These are phyloP conservation scores for Leccinum longicurvipes DNA, from an alignment of 768 basidiomycete genomes.

Conservation along the genomic window DNA sequence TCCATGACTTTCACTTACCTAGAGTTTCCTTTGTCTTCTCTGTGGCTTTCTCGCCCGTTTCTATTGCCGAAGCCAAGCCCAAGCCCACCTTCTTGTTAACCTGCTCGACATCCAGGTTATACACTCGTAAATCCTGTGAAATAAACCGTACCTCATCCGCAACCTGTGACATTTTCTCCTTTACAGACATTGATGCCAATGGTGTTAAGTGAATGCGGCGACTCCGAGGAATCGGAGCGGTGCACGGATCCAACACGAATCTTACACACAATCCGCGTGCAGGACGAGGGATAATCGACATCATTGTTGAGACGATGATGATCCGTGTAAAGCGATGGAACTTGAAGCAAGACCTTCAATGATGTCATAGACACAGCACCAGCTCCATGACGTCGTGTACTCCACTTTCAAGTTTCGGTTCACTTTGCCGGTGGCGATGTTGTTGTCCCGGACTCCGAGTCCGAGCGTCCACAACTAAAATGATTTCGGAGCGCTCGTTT, in stretches of 20 bases:
- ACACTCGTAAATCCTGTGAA: background rate
- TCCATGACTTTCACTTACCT: slow-evolving; percentile 17
- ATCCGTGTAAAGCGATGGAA: background rate
- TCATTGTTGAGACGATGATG: background rate
- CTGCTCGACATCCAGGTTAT: slow-evolving; percentile 15
- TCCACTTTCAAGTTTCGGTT: background rate
- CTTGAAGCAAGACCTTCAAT: background rate
- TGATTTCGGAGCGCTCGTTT: background rate
- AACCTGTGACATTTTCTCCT: slow-evolving; percentile 39
- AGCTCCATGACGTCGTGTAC: slow-evolving; percentile 1
- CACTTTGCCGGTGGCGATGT: background rate
- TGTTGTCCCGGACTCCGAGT: no score
- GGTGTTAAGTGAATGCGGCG: slow-evolving; percentile 32
- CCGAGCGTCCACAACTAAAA: no score
- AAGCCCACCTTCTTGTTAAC: slow-evolving; percentile 40
- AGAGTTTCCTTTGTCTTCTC: slow-evolving; percentile 37
- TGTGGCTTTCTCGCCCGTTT: slow-evolving; percentile 39
- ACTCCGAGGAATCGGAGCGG: no score
- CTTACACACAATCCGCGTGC: background rate
- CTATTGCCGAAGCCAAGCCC: slow-evolving; percentile 40
- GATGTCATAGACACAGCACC: slow-evolving; percentile 7
- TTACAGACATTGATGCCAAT: slow-evolving; percentile 31
- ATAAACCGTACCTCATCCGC: slow-evolving; percentile 33
- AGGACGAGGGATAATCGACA: background rate
- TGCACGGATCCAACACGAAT: background rate